Base-by-base conservation (phyloP, 1,139 yeast genomes). In the Saccharomyces hybrid region DNA sequence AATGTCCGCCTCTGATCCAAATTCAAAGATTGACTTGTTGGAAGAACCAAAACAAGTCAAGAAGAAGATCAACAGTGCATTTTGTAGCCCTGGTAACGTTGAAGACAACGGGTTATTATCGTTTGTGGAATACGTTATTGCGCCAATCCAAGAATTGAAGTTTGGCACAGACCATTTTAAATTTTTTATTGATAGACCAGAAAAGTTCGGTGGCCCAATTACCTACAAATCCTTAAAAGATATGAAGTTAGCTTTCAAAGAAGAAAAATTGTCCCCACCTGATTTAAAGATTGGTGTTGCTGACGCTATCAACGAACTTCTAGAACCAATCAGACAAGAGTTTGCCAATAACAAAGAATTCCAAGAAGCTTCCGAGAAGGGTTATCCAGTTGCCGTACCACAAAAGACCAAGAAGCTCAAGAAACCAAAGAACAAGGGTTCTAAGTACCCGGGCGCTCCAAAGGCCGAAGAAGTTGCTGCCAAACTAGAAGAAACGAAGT, bases 1-100 rank as follows among this genome's bases (percentile, higher is more conserved):
- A 72, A 95, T 95, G 99, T 89, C 97, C 68, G 97, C 99, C 0
- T 88, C 97, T 29, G 99, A 93, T 75, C 98, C 99, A 64, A 93
- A 90, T 77, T 90, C 98, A 55, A 95, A 95, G 75, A 90, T 93
- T 60, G 99, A 93, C 68, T 73, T 95, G 51, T 75, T 91, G 60
- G 99, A 95, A 71, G 93, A 86, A 52, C 96, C 97, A 60, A 87
- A 88, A 69, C 73, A 75, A 46, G 93, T 95, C 55, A 86, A 84
- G 74, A 91, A 91, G 84, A 95, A 95, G 80, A 82, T 95, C 65
- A 83, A 83, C 65, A 81, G 87, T 69, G 99, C 99, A 2, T 93
- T 81, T 78, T 95, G 98, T 75, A 91, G 96, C 25, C 97, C 98
- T 32, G 98, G 98, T 63, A 90, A 84, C 60, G 82, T 89, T 49